phyloP scores from a whole-genome alignment of 2,329 filamentous ascomycete species.

The Diplodia seriata region DNA sequence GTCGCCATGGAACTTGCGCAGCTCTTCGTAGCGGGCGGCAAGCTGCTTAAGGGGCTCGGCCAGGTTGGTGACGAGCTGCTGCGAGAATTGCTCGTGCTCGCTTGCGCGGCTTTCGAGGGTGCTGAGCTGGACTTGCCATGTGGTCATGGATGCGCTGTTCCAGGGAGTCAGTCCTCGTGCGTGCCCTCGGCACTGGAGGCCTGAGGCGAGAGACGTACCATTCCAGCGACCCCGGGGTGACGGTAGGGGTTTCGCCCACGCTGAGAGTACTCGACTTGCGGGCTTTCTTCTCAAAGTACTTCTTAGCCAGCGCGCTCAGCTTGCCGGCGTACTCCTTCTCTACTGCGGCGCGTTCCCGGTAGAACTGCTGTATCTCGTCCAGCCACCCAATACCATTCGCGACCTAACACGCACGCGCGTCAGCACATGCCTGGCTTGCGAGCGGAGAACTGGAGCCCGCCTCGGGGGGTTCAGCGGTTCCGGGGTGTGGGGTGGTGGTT shows the following conservation, averaged over 20 bases:
- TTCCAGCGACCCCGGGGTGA: conserved; percentile 95
- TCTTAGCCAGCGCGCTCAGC: conserved; percentile 86
- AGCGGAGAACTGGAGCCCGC: background rate
- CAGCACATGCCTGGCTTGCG: background rate
- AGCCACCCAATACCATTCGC: conserved; percentile 90
- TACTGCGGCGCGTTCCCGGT: conserved; percentile 89
- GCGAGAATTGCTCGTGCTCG: conserved; percentile 86
- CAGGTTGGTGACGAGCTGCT: conserved; percentile 77
- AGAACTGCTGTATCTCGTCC: conserved; percentile 96
- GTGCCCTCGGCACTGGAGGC: conserved; percentile 27
- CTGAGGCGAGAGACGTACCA: conserved; percentile 59
- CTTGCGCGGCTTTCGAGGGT: conserved; percentile 86
- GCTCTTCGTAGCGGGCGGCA: conserved; percentile 79
- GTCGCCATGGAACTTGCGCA: conserved; percentile 88
- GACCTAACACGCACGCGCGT: conserved; percentile 57
- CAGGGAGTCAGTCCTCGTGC: conserved; percentile 36
- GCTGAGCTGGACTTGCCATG: conserved; percentile 92
- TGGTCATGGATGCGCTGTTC: conserved; percentile 85
- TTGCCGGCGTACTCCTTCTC: conserved; percentile 97
- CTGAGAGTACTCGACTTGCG: conserved; percentile 86
- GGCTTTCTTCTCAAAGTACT: conserved; percentile 96
- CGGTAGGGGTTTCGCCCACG: conserved; percentile 88
- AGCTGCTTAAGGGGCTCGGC: conserved; percentile 85
- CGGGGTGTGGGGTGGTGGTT: conserved; percentile 33
- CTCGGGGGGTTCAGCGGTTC: background rate